Evolutionary conservation across 495 filamentous ascomycete genomes (phyloP).

Genomic region (Tuber brumale): DNA sequence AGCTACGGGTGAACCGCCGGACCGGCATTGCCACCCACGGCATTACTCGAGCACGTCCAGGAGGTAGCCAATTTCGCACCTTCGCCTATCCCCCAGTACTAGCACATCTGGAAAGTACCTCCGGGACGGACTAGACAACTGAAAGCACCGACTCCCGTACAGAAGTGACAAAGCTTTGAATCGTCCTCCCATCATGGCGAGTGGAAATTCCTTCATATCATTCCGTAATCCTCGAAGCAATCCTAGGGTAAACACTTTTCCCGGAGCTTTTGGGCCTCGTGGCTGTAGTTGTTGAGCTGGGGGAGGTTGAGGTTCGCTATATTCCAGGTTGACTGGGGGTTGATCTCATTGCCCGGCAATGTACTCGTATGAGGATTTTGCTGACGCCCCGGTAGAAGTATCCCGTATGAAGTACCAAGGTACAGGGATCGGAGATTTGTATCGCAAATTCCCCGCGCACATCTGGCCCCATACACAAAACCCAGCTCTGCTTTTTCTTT

Average conservation of each 20-base stretch:
- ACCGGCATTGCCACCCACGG: too few relatives aligned
- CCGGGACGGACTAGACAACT: too few relatives aligned
- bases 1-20: too few relatives aligned
- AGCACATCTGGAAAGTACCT: too few relatives aligned
- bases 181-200: background rate
- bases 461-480: background rate
- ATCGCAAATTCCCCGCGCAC: background rate
- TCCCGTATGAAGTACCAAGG: background rate
- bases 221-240: background rate
- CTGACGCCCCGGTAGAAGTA: background rate
- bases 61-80: too few relatives aligned
- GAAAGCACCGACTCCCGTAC: too few relatives aligned
- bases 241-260: background rate
- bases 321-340: background rate
- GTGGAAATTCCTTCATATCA: background rate
- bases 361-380: too few relatives aligned
- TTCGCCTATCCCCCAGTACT: too few relatives aligned
- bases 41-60: too few relatives aligned
- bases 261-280: background rate
- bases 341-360: too few relatives aligned
- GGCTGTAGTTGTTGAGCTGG: background rate
- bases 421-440: background rate
- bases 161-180: background rate
- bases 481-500: too few relatives aligned
- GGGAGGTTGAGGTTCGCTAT: background rate